Evolutionary conservation across 257 asterid genomes (phyloP).

Genomic region (Buddleja alternifolia): DNA sequence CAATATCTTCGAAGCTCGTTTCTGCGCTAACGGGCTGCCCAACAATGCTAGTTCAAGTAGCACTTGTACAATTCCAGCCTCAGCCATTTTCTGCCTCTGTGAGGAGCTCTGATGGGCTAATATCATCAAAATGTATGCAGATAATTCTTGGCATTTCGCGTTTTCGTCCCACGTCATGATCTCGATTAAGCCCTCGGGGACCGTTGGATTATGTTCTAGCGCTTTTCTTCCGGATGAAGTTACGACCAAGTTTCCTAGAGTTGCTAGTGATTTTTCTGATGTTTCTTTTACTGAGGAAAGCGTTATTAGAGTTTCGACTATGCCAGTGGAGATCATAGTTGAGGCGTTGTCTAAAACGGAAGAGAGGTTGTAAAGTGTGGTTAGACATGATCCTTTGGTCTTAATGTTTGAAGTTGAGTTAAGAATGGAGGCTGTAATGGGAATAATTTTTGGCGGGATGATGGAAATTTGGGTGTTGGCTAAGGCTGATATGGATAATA

Average conservation of each 20-base stretch:
- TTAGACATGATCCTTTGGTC: conserved; percentile 47
- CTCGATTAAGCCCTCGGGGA: conserved; percentile 64
- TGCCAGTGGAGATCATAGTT: conserved; percentile 33
- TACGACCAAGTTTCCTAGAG: conserved; percentile 55
- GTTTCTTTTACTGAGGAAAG: conserved; percentile 38
- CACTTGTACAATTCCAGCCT: conserved; percentile 63
- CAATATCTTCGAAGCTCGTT: conserved; percentile 58
- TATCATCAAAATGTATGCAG: conserved; percentile 62
- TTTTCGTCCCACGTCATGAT: conserved; percentile 62
- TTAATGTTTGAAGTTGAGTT: conserved; percentile 40
- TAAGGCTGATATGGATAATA: conserved; percentile 52
- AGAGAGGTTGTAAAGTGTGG: conserved; percentile 52
- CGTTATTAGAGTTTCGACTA: conserved; percentile 36
- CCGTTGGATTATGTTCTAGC: conserved; percentile 42
- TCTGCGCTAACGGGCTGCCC: conserved; percentile 69
- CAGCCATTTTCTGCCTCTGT: conserved; percentile 61
- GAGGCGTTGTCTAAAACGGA: conserved; percentile 48
- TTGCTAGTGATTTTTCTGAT: conserved; percentile 60
- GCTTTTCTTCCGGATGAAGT: conserved; percentile 55
- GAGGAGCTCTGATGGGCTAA: conserved; percentile 64
- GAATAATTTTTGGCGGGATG: conserved; percentile 40
- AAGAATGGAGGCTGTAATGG: conserved; percentile 45
- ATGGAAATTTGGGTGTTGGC: conserved; percentile 42
- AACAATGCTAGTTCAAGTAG: conserved; percentile 66
- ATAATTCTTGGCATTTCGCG: conserved; percentile 62